These are phyloP conservation scores for Blastobotrys elegans DNA, from an alignment of 1,139 yeast species.

Conservation along the genomic window DNA sequence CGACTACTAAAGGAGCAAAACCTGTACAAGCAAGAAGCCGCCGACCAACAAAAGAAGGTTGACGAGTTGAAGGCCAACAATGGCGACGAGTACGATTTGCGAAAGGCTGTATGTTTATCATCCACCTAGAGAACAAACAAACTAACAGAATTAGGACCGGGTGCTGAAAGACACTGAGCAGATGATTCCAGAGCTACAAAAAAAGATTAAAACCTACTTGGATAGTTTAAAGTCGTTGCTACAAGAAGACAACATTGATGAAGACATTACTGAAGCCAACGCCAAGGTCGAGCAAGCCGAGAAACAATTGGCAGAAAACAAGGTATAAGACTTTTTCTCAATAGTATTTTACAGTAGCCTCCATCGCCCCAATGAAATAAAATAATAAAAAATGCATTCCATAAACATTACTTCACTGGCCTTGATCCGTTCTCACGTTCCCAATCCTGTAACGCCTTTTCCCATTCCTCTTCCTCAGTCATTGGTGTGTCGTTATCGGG, in stretches of 20 bases:
- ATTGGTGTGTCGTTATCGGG: conserved; percentile 23
- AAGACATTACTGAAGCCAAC: conserved; percentile 43
- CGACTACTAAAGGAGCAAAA: conserved; percentile 69
- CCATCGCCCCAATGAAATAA: no score
- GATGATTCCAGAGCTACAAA: conserved; percentile 59
- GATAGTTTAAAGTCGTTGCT: conserved; percentile 41
- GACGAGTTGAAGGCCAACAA: conserved; percentile 38
- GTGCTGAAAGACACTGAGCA: conserved; percentile 65
- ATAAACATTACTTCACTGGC: not conserved
- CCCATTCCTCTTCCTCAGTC: conserved; percentile 70
- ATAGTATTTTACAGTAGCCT: no score
- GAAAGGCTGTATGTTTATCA: conserved; percentile 44
- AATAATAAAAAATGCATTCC: no score
- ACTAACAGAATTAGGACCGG: conserved; percentile 31
- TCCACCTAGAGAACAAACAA: conserved; percentile 9
- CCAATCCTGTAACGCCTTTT: conserved; percentile 59
- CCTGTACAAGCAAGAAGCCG: conserved; percentile 59
- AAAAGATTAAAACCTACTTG: conserved; percentile 48
- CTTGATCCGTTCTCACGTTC: conserved; percentile 34
- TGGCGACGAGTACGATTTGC: conserved; percentile 66
- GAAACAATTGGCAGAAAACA: conserved; percentile 18
- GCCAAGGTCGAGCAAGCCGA: conserved; percentile 32
- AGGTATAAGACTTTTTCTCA: not conserved
- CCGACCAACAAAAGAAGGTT: conserved; percentile 51
- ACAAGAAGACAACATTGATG: conserved; percentile 44